Conservation (phyloP, 805 yeast genomes). For the Clavispora phyllophila region DNA sequence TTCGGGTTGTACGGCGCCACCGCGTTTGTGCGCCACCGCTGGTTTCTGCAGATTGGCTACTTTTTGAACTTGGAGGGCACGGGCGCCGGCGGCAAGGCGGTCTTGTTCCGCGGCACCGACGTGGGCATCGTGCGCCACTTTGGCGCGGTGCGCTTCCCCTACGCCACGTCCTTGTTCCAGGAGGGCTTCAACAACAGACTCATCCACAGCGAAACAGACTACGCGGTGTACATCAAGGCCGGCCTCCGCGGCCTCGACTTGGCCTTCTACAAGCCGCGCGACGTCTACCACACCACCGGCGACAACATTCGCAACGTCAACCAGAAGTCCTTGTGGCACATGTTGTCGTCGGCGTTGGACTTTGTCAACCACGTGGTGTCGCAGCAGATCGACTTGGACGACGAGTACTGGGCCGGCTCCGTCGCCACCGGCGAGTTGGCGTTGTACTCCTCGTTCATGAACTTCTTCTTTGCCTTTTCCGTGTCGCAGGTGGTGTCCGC, state of each 20-base stretch:
- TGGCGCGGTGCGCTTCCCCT: conserved; percentile 57
- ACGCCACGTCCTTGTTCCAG: conserved; percentile 75
- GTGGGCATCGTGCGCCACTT: conserved; percentile 59
- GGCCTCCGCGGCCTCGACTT: conserved; percentile 77
- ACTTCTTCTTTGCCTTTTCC: conserved; percentile 53
- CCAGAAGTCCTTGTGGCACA: conserved; percentile 74
- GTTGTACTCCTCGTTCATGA: conserved; percentile 61
- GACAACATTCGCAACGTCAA: conserved; percentile 66
- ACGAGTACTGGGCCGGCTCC: conserved; percentile 11
- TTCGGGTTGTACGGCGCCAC: conserved; percentile 81
- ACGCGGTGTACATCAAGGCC: conserved; percentile 64
- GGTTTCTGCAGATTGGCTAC: conserved; percentile 56
- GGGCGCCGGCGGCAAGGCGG: conserved; percentile 84
- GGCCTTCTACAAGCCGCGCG: conserved; percentile 83
- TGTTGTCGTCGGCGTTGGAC: conserved; percentile 70
- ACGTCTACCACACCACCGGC: conserved; percentile 71
- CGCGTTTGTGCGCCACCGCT: conserved; percentile 66
- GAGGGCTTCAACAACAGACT: conserved; percentile 75
- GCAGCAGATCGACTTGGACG: conserved; percentile 30
- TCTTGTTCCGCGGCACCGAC: conserved; percentile 81
- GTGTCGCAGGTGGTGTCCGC: conserved; percentile 43
- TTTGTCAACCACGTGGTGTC: conserved; percentile 40
- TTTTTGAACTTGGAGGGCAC: conserved; percentile 88
- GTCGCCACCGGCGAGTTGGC: conserved; percentile 38
- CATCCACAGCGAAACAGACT: conserved; percentile 81